These are phyloP conservation scores for Aspergillus carlsbadensis DNA, from an alignment of 495 filamentous ascomycete genomes.

Conservation along the genomic window DNA sequence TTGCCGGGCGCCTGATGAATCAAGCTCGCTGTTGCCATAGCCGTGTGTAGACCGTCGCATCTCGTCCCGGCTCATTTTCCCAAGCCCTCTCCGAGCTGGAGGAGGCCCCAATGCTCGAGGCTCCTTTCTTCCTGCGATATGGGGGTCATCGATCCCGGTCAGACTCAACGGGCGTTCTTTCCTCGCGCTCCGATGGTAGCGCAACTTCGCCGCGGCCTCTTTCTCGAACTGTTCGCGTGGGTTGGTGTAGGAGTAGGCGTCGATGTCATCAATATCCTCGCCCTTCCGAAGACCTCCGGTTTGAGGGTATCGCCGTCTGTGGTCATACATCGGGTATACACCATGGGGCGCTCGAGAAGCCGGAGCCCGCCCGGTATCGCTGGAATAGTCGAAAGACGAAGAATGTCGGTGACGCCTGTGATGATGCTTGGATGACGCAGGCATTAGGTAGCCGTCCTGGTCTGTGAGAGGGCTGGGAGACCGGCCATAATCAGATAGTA, in stretches of 20 bases:
- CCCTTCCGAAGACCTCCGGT: slow-evolving; percentile 39
- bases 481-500: slow-evolving; percentile 27
- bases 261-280: slow-evolving; percentile 60
- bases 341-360: slow-evolving; percentile 16
- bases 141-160: slow-evolving; percentile 58
- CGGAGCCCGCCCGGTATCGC: slow-evolving; percentile 35
- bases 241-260: slow-evolving; percentile 71
- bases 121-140: slow-evolving; percentile 42
- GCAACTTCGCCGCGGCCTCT: slow-evolving; percentile 53
- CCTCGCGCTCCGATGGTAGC: slow-evolving; percentile 48
- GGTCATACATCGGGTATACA: slow-evolving; percentile 27
- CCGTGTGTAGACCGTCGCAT: slow-evolving; percentile 31
- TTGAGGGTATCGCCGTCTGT: slow-evolving; percentile 29
- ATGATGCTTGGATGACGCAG: slow-evolving; percentile 27
- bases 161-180: slow-evolving; percentile 63
- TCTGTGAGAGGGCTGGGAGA: slow-evolving; percentile 32
- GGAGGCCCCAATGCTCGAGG: slow-evolving; percentile 52
- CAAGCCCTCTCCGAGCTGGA: slow-evolving; percentile 61
- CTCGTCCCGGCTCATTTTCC: slow-evolving; percentile 50
- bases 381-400: slow-evolving; percentile 39
- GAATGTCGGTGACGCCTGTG: slow-evolving; percentile 29
- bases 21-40: slow-evolving; percentile 28
- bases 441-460: slow-evolving; percentile 30
- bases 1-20: slow-evolving; percentile 28
- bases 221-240: slow-evolving; percentile 67